Conservation (phyloP, 495 filamentous ascomycete species). For the Xanthoparmelia taractica region DNA sequence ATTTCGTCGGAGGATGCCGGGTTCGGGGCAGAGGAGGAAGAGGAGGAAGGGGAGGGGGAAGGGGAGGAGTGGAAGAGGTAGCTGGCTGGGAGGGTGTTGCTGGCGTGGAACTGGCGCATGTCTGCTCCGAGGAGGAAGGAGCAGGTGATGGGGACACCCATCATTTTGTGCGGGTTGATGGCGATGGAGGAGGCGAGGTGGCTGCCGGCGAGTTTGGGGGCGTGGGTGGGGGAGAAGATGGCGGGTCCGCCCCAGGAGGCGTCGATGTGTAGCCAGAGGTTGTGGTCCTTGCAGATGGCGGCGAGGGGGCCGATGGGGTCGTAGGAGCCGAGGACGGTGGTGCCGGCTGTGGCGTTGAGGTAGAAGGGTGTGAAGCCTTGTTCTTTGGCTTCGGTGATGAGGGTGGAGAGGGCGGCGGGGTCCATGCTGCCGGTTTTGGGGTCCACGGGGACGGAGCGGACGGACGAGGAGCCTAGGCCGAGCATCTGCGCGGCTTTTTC, state of each 20-base stretch:
- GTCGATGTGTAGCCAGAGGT: conserved; percentile 87
- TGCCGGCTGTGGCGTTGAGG: conserved; percentile 91
- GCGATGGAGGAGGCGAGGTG: conserved; percentile 72
- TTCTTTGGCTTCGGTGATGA: conserved; percentile 48
- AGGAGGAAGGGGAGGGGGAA: too few species aligned
- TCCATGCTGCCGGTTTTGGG: conserved; percentile 59
- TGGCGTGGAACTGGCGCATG: conserved; percentile 62
- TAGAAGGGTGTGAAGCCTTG: conserved; percentile 79
- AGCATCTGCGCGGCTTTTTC: conserved; percentile 85
- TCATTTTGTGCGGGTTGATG: conserved; percentile 95
- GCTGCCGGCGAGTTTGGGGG: conserved; percentile 56
- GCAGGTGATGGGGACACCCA: conserved; percentile 83
- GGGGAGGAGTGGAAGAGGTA: conserved; percentile 73
- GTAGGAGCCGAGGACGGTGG: conserved; percentile 85
- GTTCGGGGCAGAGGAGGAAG: conserved; percentile 16
- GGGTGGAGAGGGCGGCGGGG: conserved; percentile 51
- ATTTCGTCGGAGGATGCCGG: conserved; percentile 39
- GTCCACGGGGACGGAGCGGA: conserved; percentile 70
- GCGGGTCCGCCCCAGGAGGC: conserved; percentile 84
- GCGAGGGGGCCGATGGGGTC: conserved; percentile 71
- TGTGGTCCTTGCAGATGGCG: conserved; percentile 59
- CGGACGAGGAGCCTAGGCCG: conserved; percentile 68
- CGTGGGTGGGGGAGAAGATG: conserved; percentile 61
- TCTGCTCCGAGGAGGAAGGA: conserved; percentile 79
- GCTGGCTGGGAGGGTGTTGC: conserved; percentile 78